Conservation (phyloP, 352 stramenopile species). For the Globisporangium canariense region DNA sequence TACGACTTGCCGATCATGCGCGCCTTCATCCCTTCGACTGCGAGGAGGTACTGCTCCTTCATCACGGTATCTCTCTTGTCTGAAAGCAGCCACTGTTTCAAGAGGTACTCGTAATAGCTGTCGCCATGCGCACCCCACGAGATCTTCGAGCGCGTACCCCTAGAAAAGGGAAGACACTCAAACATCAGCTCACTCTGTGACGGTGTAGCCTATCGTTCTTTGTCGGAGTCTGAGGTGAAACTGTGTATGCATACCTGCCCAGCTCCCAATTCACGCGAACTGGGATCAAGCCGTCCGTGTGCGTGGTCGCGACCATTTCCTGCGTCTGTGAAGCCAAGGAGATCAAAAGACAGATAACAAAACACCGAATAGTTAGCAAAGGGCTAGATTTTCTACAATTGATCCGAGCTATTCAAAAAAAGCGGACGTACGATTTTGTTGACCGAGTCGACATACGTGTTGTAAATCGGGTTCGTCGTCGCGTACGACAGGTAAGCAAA, state of each 20-base stretch:
- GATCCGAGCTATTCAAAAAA: no score
- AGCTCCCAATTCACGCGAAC: slow-evolving; percentile 33
- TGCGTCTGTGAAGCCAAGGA: slow-evolving; percentile 20
- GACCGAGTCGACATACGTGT: slow-evolving; percentile 32
- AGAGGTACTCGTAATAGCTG: slow-evolving; percentile 75
- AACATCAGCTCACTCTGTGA: no score
- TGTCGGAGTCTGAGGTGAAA: no score
- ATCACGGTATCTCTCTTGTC: slow-evolving; percentile 46
- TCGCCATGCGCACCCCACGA: slow-evolving; percentile 60
- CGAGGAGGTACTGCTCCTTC: slow-evolving; percentile 47
- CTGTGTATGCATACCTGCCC: slow-evolving; percentile 18
- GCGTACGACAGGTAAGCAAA: slow-evolving; percentile 47
- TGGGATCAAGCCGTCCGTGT: slow-evolving; percentile 43
- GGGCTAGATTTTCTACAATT: no score
- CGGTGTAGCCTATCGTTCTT: no score
- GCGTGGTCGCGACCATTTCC: slow-evolving; percentile 24
- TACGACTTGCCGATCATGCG: slow-evolving; percentile 37
- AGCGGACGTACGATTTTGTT: slow-evolving; percentile 35
- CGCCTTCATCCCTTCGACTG: slow-evolving; percentile 45
- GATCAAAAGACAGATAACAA: not conserved
- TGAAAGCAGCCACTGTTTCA: slow-evolving; percentile 70
- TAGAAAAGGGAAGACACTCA: not conserved
- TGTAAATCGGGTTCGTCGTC: slow-evolving; percentile 34
- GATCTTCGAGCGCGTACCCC: slow-evolving; percentile 22
- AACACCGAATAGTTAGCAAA: not conserved